A percentile compares a stretch with the other conserved stretches of the same genome.
Evolutionary conservation across 139 green algal species (phyloP).

Genomic region (Picochlorum sp.): DNA sequence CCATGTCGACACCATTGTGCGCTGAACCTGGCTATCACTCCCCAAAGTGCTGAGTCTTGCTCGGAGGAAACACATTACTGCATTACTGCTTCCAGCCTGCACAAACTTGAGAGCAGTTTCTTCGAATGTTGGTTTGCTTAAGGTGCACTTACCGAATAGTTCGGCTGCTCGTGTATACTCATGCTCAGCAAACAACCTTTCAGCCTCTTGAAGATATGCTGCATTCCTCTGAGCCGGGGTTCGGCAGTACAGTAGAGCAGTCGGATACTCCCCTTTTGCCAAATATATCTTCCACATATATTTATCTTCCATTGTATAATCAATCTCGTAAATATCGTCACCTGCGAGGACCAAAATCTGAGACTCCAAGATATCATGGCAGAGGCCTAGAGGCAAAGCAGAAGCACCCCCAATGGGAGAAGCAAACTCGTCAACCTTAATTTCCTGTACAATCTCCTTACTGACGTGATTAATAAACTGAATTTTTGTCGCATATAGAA

Average conservation of each 20-base stretch:
- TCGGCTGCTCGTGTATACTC: constrained; percentile 32
- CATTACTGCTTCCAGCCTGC: constrained; percentile 29
- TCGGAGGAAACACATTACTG: constrained; percentile 45
- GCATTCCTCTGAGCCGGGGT: constrained; percentile 44
- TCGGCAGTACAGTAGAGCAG: constrained; percentile 26
- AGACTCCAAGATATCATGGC: constrained; percentile 2
- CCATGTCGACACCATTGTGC: constrained; percentile 86
- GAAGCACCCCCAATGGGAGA: constrained; percentile 8
- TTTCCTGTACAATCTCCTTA: constrained; percentile 47
- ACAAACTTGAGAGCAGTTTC: constrained; percentile 74
- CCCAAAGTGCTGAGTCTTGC: constrained; percentile 40
- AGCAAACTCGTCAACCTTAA: constrained; percentile 24
- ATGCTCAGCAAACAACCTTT: constrained; percentile 29
- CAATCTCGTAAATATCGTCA: constrained; percentile 35
- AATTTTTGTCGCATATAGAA: constrained; percentile 50
- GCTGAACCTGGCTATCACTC: constrained; percentile 47
- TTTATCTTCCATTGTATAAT: constrained; percentile 37
- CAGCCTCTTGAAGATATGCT: constrained; percentile 41
- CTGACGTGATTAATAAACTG: constrained; percentile 51
- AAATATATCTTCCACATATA: constrained; percentile 81
- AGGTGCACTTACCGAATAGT: constrained; percentile 46
- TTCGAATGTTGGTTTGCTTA: constrained; percentile 60
- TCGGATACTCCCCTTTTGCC: constrained; percentile 37
- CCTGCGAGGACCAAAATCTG: constrained; percentile 16
- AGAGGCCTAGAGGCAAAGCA: constrained; percentile 17